Percentiles rank a stretch among this genome's conserved stretches.
Conservation (phyloP, 768 basidiomycete species). For the Asterophora parasitica region DNA sequence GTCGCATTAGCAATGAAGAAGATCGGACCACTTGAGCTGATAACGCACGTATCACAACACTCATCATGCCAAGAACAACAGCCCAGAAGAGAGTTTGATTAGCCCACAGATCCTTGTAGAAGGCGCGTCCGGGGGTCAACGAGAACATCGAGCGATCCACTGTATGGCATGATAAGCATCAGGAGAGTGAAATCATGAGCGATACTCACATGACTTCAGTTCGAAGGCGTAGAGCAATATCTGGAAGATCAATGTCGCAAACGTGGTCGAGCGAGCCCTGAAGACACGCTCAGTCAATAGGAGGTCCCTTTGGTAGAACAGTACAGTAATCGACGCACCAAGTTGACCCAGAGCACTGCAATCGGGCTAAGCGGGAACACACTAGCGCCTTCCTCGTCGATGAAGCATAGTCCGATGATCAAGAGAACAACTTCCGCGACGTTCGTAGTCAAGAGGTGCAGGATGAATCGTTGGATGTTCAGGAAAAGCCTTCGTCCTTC, state of each 20-base stretch:
- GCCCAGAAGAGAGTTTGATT: constrained; percentile 34
- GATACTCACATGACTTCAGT: constrained; percentile 32
- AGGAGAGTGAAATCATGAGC: not conserved
- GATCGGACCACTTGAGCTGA: not conserved
- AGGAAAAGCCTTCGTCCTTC: constrained; percentile 55
- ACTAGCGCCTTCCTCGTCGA: constrained; percentile 39
- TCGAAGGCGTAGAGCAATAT: constrained; percentile 33
- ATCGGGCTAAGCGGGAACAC: constrained; percentile 57
- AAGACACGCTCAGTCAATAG: constrained; percentile 18
- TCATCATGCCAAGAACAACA: constrained; percentile 29
- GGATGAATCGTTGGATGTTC: constrained; percentile 53
- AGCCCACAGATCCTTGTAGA: constrained; percentile 31
- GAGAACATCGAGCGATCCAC: constrained; percentile 36
- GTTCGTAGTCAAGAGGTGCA: constrained; percentile 50
- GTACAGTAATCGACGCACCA: constrained; percentile 25
- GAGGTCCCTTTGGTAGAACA: not conserved
- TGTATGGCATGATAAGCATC: constrained; percentile 7
- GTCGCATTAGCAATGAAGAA: not conserved
- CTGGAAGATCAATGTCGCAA: constrained; percentile 34
- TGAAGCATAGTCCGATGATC: constrained; percentile 53
- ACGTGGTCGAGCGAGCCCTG: constrained; percentile 31
- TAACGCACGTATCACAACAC: constrained; percentile 33
- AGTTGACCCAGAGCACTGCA: constrained; percentile 49
- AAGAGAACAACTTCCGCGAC: constrained; percentile 51
- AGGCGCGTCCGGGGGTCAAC: constrained; percentile 29